phyloP scores from a whole-genome alignment of 768 basidiomycete species.

The Suillus discolor region DNA sequence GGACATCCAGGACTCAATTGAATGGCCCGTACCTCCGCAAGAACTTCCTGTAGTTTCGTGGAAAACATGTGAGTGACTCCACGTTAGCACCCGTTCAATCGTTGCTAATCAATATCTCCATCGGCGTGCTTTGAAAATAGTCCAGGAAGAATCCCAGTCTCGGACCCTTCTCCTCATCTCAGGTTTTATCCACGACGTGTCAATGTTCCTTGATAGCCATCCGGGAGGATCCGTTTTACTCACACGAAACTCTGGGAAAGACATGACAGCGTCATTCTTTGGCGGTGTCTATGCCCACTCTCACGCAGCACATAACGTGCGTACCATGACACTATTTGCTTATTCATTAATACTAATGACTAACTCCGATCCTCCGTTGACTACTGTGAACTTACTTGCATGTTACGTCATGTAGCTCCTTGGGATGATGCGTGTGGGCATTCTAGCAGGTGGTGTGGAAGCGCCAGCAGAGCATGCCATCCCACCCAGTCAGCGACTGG shows the following conservation, averaged over 20 bases:
- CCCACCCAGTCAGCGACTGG: constrained; percentile 47
- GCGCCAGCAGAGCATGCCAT: constrained; percentile 43
- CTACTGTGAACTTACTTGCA: neutral
- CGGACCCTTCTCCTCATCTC: constrained; percentile 72
- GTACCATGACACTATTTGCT: constrained; percentile 26
- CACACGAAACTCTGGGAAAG: constrained; percentile 64
- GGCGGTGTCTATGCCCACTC: constrained; percentile 85
- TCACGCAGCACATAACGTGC: constrained; percentile 78
- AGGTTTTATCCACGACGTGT: constrained; percentile 87
- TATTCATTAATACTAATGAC: neutral
- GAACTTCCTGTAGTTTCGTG: constrained; percentile 78
- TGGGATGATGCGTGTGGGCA: constrained; percentile 76
- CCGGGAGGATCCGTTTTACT: constrained; percentile 76
- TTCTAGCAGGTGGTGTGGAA: constrained; percentile 67
- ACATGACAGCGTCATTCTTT: constrained; percentile 83
- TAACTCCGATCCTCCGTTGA: neutral
- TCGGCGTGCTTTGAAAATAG: constrained; percentile 34
- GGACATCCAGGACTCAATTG: constrained; percentile 58
- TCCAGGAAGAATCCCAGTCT: constrained; percentile 66
- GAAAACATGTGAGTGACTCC: constrained; percentile 68
- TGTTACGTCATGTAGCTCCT: constrained; percentile 46
- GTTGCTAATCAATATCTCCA: neutral
- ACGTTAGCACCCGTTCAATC: neutral
- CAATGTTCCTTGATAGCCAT: constrained; percentile 71
- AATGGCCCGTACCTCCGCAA: constrained; percentile 60